Percentiles rank a stretch among this genome's conserved stretches.
These are phyloP conservation scores for Dothistroma pini DNA, from an alignment of 2,329 filamentous ascomycete species.

Conservation along the genomic window DNA sequence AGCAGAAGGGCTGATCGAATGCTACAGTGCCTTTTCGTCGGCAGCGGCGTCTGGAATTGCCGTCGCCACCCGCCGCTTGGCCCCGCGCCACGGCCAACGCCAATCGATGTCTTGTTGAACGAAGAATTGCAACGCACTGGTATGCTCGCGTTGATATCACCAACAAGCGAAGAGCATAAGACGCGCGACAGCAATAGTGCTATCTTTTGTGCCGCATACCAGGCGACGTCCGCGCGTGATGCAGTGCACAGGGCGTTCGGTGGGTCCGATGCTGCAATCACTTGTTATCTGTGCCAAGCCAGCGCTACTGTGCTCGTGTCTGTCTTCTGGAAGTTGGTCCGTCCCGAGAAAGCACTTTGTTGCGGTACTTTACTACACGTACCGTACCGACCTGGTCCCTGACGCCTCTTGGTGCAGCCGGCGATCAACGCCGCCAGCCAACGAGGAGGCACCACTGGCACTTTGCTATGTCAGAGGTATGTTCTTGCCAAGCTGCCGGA, in stretches of 20 bases:
- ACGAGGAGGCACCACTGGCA: background rate
- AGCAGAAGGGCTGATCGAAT: background rate
- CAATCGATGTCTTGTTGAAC: background rate
- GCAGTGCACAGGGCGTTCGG: background rate
- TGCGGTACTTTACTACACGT: no score
- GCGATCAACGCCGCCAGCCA: background rate
- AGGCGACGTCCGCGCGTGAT: background rate
- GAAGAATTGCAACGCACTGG: background rate
- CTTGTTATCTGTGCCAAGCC: background rate
- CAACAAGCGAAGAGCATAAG: background rate
- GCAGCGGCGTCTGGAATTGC: background rate
- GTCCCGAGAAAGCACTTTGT: background rate
- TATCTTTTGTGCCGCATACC: background rate
- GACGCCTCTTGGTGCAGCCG: background rate
- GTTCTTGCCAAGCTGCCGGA: no score
- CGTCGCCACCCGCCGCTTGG: background rate
- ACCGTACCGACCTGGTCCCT: no score
- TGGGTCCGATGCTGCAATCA: background rate
- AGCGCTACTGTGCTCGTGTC: background rate
- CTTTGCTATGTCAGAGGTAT: no score
- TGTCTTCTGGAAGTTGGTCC: background rate
- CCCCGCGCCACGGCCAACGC: background rate
- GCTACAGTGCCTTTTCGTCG: background rate
- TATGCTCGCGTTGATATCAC: background rate
- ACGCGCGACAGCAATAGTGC: background rate